A percentile compares a stretch with the other conserved stretches of the same genome.
Conservation (phyloP, 768 basidiomycete species). For the Lactifluus subvellereus region DNA sequence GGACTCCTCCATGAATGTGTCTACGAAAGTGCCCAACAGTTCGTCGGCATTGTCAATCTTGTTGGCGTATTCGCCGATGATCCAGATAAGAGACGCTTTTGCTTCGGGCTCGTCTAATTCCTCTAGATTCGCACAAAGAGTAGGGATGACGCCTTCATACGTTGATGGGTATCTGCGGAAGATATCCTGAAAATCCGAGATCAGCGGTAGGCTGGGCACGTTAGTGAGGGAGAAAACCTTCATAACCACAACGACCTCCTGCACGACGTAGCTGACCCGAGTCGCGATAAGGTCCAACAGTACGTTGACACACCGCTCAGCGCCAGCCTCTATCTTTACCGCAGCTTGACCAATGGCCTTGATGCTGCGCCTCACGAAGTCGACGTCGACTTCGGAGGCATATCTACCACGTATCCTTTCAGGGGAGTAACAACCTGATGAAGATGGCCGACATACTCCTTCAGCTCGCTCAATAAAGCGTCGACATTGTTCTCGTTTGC, state of each 20-base stretch:
- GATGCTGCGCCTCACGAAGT: conserved; percentile 92
- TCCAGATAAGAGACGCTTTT: conserved; percentile 97
- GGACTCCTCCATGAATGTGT: conserved; percentile 89
- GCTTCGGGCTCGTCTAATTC: conserved; percentile 98
- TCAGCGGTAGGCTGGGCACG: not conserved
- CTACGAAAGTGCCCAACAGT: conserved; percentile 82
- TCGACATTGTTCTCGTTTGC: conserved; percentile 91
- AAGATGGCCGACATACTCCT: conserved; percentile 58
- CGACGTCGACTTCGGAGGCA: conserved; percentile 95
- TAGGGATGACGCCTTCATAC: conserved; percentile 96
- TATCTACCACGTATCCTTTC: conserved; percentile 50
- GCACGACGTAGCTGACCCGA: conserved; percentile 93
- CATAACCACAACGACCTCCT: conserved; percentile 98
- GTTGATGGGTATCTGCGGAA: conserved; percentile 96
- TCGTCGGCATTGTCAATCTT: conserved; percentile 93
- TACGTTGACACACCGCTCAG: conserved; percentile 92
- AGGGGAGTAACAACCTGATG: not conserved
- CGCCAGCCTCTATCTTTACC: conserved; percentile 88
- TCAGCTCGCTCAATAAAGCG: conserved; percentile 89
- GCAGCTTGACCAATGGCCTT: conserved; percentile 96
- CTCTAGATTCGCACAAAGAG: conserved; percentile 89
- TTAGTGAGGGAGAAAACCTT: conserved; percentile 51
- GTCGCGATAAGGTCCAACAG: conserved; percentile 89
- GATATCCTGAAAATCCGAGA: conserved; percentile 61
- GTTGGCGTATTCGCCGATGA: conserved; percentile 96